Percentiles rank a stretch among this genome's conserved stretches.
Evolutionary conservation across 352 stramenopile species (phyloP).

Genomic region (Thalassiosira mediterranea): DNA sequence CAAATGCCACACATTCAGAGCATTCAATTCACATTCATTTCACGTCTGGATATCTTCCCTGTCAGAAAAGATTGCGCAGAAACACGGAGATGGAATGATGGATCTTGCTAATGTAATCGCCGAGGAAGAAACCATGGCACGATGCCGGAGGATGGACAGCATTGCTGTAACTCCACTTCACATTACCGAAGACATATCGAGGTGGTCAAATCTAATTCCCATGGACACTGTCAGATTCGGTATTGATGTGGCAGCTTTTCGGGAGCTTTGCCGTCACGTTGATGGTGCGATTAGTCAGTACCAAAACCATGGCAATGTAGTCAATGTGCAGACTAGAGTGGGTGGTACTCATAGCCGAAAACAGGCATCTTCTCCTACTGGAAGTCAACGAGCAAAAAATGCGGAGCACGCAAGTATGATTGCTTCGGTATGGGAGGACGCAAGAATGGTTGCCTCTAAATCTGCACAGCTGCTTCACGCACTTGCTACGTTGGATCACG

Average conservation of each 20-base stretch:
- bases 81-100: constrained; percentile 63
- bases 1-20: constrained; percentile 62
- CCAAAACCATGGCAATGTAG: constrained; percentile 22
- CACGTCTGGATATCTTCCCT: constrained; percentile 60
- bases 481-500: constrained; percentile 28
- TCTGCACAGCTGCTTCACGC: constrained; percentile 48
- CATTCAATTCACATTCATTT: constrained; percentile 43
- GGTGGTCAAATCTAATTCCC: constrained; percentile 14
- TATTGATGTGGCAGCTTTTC: constrained; percentile 61
- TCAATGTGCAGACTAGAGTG: constrained; percentile 37
- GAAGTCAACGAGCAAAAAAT: constrained; percentile 17
- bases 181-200: constrained; percentile 3
- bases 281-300: constrained; percentile 28
- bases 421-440: constrained; percentile 40
- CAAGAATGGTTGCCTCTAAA: constrained; percentile 40
- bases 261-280: constrained; percentile 68
- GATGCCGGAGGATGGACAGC: constrained; percentile 51
- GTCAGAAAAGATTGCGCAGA: constrained; percentile 60
- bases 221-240: constrained; percentile 53
- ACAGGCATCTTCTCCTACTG: constrained; percentile 4
- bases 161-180: constrained; percentile 46
- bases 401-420: constrained; percentile 25
- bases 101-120: constrained; percentile 71
- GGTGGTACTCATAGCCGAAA: background rate
- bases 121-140: constrained; percentile 59